Base-by-base conservation (phyloP, 2,329 filamentous ascomycete species). In the Fusarium goolgardi region DNA sequence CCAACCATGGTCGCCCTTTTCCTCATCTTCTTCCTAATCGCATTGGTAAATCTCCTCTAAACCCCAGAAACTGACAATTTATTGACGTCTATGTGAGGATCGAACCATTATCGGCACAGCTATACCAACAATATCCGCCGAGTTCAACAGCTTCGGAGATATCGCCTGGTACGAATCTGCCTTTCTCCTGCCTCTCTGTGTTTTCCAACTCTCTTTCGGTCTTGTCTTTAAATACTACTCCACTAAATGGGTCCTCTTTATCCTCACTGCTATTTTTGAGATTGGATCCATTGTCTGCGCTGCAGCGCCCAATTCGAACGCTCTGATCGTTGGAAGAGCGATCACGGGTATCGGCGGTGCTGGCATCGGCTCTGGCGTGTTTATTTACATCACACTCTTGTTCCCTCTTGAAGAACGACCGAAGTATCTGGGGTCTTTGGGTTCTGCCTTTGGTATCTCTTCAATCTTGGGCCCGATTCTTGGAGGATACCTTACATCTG, bases 191-290 rank as follows among this genome's bases (percentile, higher is more conserved):
- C 63, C 64, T 3, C 63, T 67, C 27, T 67, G 58, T 16, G 63
- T 67, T 11, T 57, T 67, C n/a, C 63, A 67, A 20, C 23, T 67
- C 4, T 67, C 63, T 0, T 66, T 66, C 20, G 63, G 63, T 0
- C 63, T 66, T 1, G 40, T 66, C 8, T 66, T 66, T 3, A 66
- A 66, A 20, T 67, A 67, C 27, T 67, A 67, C 5, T 67, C 64
- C 0, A 67, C 64, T 0, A 67, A 63, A 41, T 67, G 64, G 64
- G 27, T 63, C 16, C 18, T 67, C 0, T 67, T 67, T 9, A 35
- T 43, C 6, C 34, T 67, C 0, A 43, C 63, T 0, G 44, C 49
- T 0, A 67, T 59, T 6, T 67, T 67, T 9, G 64, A 67, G 3
- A 44, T 67, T 1, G 64, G 64, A 0, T 67, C 64, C 0, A 63